A percentile compares a stretch with the other conserved stretches of the same genome.
Conservation (phyloP, 345 rosid genomes). For the Populus davidiana region DNA sequence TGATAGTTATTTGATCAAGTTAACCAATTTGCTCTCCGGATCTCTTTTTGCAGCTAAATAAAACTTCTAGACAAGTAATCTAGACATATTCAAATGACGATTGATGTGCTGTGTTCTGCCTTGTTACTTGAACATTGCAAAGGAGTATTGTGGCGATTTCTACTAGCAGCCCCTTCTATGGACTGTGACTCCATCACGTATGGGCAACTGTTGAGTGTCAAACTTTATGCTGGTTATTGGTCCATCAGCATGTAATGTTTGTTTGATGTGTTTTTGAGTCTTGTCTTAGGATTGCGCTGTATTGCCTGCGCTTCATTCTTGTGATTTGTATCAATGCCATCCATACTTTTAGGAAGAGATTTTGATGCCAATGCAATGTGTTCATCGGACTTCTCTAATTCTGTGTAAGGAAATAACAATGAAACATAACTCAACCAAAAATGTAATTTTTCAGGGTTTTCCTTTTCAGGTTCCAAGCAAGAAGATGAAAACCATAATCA, state of each 20-base stretch:
- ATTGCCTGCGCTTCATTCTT: too few relatives aligned
- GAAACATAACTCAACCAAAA: not conserved
- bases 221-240: too few relatives aligned
- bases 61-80: slow-evolving; percentile 6
- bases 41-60: slow-evolving; percentile 11
- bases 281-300: too few relatives aligned
- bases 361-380: not conserved
- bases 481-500: not conserved
- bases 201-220: too few relatives aligned
- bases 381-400: not conserved
- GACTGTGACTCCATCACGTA: too few relatives aligned
- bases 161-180: too few relatives aligned
- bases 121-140: not conserved
- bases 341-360: too few relatives aligned
- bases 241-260: too few relatives aligned
- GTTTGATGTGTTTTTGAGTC: too few relatives aligned
- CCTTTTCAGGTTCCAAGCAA: not conserved
- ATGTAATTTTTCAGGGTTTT: not conserved
- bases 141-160: not conserved
- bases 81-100: slow-evolving; percentile 7
- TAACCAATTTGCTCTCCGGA: not conserved
- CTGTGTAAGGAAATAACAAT: not conserved
- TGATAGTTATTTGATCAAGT: not conserved
- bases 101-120: not conserved
- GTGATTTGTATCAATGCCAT: too few relatives aligned